Evolutionary conservation across 2,329 filamentous ascomycete genomes (phyloP).

Genomic region (Pleoardoris graminearum): DNA sequence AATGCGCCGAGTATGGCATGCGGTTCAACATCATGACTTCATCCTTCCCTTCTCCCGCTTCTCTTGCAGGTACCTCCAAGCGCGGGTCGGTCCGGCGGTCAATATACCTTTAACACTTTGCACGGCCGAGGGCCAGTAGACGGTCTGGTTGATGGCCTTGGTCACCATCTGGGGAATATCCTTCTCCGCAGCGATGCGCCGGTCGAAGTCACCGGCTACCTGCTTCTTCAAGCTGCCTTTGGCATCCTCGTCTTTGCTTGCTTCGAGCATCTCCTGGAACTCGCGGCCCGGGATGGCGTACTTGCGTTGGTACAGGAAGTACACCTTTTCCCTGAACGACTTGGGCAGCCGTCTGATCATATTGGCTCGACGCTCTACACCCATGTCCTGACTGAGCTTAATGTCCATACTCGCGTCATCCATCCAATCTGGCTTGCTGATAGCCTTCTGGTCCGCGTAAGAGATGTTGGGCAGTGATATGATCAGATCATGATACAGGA

Average conservation of each 20-base stretch:
- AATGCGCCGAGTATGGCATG: slow-evolving; percentile 4
- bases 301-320: slow-evolving; percentile 93
- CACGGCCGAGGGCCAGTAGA: slow-evolving; percentile 86
- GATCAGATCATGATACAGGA: slow-evolving; percentile 86
- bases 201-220: slow-evolving; percentile 83
- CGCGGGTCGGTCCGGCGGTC: slow-evolving; percentile 73
- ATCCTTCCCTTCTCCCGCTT: slow-evolving; percentile 61
- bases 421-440: slow-evolving; percentile 61
- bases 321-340: slow-evolving; percentile 83
- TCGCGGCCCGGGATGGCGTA: slow-evolving; percentile 82
- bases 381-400: slow-evolving; percentile 84
- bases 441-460: slow-evolving; percentile 69
- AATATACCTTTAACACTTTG: slow-evolving; percentile 84
- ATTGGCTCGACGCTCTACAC: slow-evolving; percentile 84
- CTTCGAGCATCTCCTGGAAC: slow-evolving; percentile 82
- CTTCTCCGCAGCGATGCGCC: slow-evolving; percentile 74
- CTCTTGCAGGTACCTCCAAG: slow-evolving; percentile 76
- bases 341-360: slow-evolving; percentile 93
- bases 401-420: slow-evolving; percentile 62
- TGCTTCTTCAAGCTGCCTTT: slow-evolving; percentile 67
- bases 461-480: slow-evolving; percentile 85
- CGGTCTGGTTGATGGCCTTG: slow-evolving; percentile 80
- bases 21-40: slow-evolving; percentile 22
- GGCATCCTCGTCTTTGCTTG: slow-evolving; percentile 69
- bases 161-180: slow-evolving; percentile 73